Evolutionary conservation across 2,329 filamentous ascomycete species (phyloP), one percentile per base, ranked within the genome.

Genomic region (Colletotrichum lini): DNA sequence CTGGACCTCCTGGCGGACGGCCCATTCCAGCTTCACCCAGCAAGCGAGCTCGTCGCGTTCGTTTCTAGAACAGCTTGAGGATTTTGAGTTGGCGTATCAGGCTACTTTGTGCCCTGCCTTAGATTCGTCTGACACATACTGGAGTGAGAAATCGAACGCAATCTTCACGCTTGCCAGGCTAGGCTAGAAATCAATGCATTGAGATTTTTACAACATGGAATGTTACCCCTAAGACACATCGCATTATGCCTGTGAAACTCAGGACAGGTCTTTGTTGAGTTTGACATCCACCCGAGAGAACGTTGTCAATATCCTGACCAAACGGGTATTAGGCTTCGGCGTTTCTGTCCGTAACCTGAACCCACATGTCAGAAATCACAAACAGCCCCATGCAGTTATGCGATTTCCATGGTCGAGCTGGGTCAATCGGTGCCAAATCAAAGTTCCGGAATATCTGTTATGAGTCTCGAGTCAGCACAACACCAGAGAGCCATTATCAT

Each of bases 331-430:
- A 2, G 50, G 16, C 9, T 16, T 53, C 15, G 2, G 4, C 6
- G 44, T 49, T 53, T 35, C 68, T 67, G 15, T 76, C 74, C 69
- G 57, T 78, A 5, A 80, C 75, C 50, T 80, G 78, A 38, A 80
- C 76, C 79, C 78, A 80, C 78, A 80, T 79, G 35, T 79, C 77
- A 0, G 76, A 77, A 35, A 79, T 79, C 2, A 75, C 62, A 50
- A 79, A 79, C 10, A 80, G 57, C 2, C 79, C 79, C 12, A 78
- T 63, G 7, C 61, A 67, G 30, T 80, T 78, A 8, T 70, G 50
- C 4, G 75, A 68, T 9, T 73, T 73, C 79, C 78, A 80, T 0
- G 79, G 78, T 1, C 65, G 59, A 1, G 70, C 70, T 3, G 79
- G 77, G 42, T 78, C 72, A 13, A 79, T 59, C 0, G 77, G 56